Evolutionary conservation across 2,329 filamentous ascomycete genomes (phyloP).

Genomic region (Coniella lustricola): DNA sequence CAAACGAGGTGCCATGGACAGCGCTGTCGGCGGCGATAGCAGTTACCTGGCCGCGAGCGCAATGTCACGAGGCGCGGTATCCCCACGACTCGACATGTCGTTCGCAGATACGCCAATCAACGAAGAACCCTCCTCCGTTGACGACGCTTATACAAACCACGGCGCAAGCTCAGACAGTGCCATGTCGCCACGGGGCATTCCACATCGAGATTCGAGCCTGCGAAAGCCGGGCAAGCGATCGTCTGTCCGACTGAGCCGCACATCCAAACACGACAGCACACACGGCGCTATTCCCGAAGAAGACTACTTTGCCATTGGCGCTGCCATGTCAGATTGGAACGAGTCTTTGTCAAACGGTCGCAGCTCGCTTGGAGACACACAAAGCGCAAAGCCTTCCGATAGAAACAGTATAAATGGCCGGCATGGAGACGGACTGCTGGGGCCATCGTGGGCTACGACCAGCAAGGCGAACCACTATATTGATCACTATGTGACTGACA

Average conservation of each 20-base stretch:
- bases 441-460: slow-evolving; percentile 23
- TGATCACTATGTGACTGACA: slow-evolving; percentile 15
- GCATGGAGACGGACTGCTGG: slow-evolving; percentile 12
- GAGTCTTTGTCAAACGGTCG: not conserved
- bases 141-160: slow-evolving; percentile 21
- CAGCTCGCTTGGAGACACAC: slow-evolving; percentile 2
- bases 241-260: slow-evolving; percentile 40
- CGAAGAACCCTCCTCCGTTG: slow-evolving; percentile 40
- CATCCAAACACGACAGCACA: slow-evolving; percentile 41
- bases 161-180: slow-evolving; percentile 25
- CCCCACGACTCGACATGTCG: slow-evolving; percentile 38
- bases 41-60: slow-evolving; percentile 26
- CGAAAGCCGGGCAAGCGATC: slow-evolving; percentile 52
- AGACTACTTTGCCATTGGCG: slow-evolving; percentile 25
- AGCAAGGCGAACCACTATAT: slow-evolving; percentile 15
- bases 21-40: slow-evolving; percentile 30
- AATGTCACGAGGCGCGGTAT: slow-evolving; percentile 6
- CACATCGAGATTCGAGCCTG: slow-evolving; percentile 61
- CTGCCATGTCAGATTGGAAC: not conserved
- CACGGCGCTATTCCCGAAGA: slow-evolving; percentile 36
- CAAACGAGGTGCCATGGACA: slow-evolving; percentile 43
- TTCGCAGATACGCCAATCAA: slow-evolving; percentile 47
- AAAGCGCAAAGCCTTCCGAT: not conserved
- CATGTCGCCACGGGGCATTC: slow-evolving; percentile 43
- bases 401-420: slow-evolving; percentile 7